Percentiles rank a stretch among this genome's conserved stretches.
phyloP scores from a whole-genome alignment of 1,284 basidiomycete genomes.

The Somion occarium region DNA sequence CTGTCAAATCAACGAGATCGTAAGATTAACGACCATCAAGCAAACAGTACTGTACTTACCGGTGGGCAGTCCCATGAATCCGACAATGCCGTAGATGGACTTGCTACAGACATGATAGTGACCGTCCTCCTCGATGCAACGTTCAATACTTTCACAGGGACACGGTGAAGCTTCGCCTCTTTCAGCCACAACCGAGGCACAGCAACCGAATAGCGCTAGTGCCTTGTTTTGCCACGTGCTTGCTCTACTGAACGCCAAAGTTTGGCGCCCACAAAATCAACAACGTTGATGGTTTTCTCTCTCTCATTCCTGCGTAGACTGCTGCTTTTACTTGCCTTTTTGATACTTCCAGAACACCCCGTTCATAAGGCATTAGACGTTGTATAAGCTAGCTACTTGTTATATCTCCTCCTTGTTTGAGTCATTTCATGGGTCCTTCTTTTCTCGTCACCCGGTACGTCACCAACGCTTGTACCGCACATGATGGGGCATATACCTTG shows the following conservation, averaged over 20 bases:
- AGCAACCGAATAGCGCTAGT: neutral
- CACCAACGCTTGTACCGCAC: no score
- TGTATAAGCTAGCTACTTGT: no score
- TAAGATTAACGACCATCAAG: constrained; percentile 1
- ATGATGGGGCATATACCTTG: no score
- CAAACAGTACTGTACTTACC: constrained; percentile 4
- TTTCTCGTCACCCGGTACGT: no score
- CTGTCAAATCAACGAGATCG: constrained; percentile 1
- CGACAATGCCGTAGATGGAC: neutral
- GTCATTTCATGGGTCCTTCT: no score
- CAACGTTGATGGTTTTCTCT: neutral
- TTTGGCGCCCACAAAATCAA: neutral
- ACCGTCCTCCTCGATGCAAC: neutral
- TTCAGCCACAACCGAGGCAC: no score
- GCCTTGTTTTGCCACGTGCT: neutral
- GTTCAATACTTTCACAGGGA: no score
- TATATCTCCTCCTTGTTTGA: no score
- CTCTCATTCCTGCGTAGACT: neutral
- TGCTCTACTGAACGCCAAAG: neutral
- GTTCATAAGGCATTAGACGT: neutral
- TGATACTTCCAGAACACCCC: neutral
- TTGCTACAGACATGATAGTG: constrained; percentile 10
- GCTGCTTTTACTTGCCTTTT: neutral
- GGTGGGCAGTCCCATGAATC: constrained; percentile 15
- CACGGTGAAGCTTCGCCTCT: neutral